phyloP scores from a whole-genome alignment of 2,329 filamentous ascomycete species.

The Amesomyces nigricolor region DNA sequence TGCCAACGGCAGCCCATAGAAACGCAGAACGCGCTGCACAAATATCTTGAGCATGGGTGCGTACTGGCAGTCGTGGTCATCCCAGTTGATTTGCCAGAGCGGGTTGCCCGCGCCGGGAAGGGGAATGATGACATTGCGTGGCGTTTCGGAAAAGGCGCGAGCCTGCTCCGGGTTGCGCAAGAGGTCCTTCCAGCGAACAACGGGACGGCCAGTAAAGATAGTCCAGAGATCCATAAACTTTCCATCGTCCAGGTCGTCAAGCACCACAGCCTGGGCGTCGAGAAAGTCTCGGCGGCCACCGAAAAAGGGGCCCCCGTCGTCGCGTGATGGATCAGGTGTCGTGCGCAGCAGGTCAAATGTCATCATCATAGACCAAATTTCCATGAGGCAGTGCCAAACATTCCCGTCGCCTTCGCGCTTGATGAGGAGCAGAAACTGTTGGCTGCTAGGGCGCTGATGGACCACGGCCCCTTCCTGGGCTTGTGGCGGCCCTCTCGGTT shows the following conservation, averaged over 20 bases:
- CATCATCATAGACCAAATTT: background rate
- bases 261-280: constrained; percentile 28
- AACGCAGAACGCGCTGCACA: constrained; percentile 29
- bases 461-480: too few relatives aligned
- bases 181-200: constrained; percentile 29
- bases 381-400: background rate
- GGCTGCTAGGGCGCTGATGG: background rate
- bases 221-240: constrained; percentile 36
- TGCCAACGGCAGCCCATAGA: constrained; percentile 25
- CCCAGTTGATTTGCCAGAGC: constrained; percentile 39
- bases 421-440: background rate
- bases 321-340: background rate
- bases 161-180: constrained; percentile 4
- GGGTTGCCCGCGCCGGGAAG: constrained; percentile 38
- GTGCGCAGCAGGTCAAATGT: background rate
- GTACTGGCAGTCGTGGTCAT: constrained; percentile 29
- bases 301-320: background rate
- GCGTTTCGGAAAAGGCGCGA: constrained; percentile 14
- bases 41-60: constrained; percentile 32
- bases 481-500: background rate
- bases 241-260: constrained; percentile 33
- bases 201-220: constrained; percentile 31
- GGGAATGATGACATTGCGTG: constrained; percentile 35
- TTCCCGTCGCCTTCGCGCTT: background rate
- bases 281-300: background rate